Conservation (phyloP, 2,329 filamentous ascomycete genomes). For the Camillea tinctor region DNA sequence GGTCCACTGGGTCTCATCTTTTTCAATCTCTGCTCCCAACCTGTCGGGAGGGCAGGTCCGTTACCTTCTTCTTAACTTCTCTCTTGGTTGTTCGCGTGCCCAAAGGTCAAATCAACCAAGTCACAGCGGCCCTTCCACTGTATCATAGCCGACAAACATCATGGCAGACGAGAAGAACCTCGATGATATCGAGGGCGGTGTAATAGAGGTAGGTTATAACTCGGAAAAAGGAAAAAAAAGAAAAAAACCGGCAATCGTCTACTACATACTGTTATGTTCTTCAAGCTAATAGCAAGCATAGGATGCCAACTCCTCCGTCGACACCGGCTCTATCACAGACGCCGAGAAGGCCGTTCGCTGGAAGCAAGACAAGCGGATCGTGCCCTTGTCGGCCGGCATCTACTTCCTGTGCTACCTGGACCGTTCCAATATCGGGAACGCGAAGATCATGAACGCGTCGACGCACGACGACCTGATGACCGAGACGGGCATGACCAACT, state of each 20-base stretch:
- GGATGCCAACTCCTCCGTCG: slow-evolving; percentile 12
- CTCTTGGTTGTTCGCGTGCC: too few relatives aligned
- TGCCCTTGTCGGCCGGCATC: slow-evolving; percentile 51
- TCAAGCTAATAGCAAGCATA: too few relatives aligned
- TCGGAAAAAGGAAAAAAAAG: too few relatives aligned
- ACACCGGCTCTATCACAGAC: slow-evolving; percentile 25
- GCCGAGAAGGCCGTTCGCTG: slow-evolving; percentile 30
- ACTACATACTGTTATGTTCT: too few relatives aligned
- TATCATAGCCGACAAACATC: not conserved
- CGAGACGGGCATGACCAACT: slow-evolving; percentile 28
- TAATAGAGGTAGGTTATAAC: not conserved
- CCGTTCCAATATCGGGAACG: slow-evolving; percentile 50
- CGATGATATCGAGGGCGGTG: slow-evolving; percentile 15
- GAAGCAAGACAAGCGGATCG: slow-evolving; percentile 52
- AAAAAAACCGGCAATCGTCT: too few relatives aligned
- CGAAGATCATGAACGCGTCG: slow-evolving; percentile 37
- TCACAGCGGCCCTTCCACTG: not conserved
- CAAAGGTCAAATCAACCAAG: not conserved
- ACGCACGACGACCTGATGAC: slow-evolving; percentile 36
- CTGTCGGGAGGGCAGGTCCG: not conserved
- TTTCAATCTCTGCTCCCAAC: not conserved
- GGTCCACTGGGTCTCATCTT: not conserved
- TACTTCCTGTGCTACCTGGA: slow-evolving; percentile 58
- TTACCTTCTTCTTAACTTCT: not conserved
- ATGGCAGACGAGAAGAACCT: slow-evolving; percentile 9